A percentile compares a stretch with the other conserved stretches of the same genome.
phyloP scores from a whole-genome alignment of 208 protist genomes.

The Crithidia sp. region DNA sequence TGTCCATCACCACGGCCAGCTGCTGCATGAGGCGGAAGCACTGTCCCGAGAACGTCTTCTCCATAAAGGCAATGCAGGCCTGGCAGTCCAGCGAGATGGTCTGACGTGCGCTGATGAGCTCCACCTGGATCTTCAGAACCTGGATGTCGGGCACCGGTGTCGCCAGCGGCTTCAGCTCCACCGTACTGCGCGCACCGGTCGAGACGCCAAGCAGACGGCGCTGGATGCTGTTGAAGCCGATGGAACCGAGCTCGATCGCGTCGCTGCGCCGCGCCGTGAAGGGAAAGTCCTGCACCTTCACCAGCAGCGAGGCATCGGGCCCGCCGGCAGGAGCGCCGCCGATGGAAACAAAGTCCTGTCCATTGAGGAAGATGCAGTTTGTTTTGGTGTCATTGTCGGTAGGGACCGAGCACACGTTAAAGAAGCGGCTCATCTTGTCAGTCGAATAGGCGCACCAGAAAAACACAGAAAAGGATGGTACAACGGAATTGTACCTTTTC shows the following conservation, averaged over 20 bases:
- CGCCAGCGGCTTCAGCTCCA: conserved; percentile 34
- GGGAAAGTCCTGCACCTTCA: conserved; percentile 67
- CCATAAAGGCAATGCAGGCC: conserved; percentile 54
- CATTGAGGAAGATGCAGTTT: conserved; percentile 73
- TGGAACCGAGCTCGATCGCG: conserved; percentile 42
- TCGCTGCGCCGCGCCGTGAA: conserved; percentile 48
- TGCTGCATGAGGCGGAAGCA: conserved; percentile 67
- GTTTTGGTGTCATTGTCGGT: conserved; percentile 66
- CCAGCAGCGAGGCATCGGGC: conserved; percentile 21
- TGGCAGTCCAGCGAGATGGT: conserved; percentile 67
- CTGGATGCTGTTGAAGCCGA: conserved; percentile 85
- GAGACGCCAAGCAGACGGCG: conserved; percentile 68
- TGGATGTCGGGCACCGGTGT: conserved; percentile 36
- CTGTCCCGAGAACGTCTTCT: conserved; percentile 59
- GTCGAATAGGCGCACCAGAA: neutral
- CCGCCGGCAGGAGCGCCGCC: conserved; percentile 27
- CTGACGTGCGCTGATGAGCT: conserved; percentile 65
- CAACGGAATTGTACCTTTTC: neutral
- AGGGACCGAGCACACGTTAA: conserved; percentile 56
- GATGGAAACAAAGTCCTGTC: conserved; percentile 17
- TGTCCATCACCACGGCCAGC: conserved; percentile 64
- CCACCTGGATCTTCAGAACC: conserved; percentile 50
- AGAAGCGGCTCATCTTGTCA: conserved; percentile 34
- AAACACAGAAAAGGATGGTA: neutral
- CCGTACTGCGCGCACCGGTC: conserved; percentile 56